Evolutionary conservation across 169 alveolate genomes (phyloP).

Genomic region (Eimeria necatrix): DNA sequence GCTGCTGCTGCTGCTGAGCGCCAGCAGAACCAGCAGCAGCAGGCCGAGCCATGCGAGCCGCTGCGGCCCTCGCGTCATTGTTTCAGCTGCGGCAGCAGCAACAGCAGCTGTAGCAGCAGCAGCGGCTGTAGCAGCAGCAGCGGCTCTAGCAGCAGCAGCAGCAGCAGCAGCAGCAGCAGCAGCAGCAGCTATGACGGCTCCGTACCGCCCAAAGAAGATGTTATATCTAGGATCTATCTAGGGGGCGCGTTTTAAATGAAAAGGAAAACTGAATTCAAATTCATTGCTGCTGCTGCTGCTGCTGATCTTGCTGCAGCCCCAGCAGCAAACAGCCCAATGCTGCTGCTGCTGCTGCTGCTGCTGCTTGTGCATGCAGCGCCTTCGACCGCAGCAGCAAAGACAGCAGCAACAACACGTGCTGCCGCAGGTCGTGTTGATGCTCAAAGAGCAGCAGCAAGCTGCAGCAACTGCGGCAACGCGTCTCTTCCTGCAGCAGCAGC

Average conservation of each 20-base stretch:
- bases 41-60: not conserved
- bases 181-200: constrained; percentile 15
- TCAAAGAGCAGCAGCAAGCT: not conserved
- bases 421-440: not conserved
- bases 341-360: constrained; percentile 54
- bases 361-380: constrained; percentile 53
- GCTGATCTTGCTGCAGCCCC: not conserved
- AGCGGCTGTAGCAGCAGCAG: constrained; percentile 22
- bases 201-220: constrained; percentile 1
- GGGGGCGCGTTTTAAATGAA: not conserved
- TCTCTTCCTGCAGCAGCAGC: constrained; percentile 27
- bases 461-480: not conserved
- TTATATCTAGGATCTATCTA: not conserved
- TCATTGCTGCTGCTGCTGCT: not conserved
- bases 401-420: not conserved
- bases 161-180: constrained; percentile 45
- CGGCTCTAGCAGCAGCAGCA: not conserved
- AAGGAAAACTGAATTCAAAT: not conserved
- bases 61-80: not conserved
- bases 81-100: constrained; percentile 1
- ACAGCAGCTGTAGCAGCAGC: constrained; percentile 1
- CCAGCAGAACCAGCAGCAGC: constrained; percentile 46
- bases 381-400: not conserved
- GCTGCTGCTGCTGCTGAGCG: constrained; percentile 29
- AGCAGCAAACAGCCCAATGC: constrained; percentile 7